These are phyloP conservation scores for Dictyostelium discoideum DNA, from an alignment of 78 protist species.

Conservation along the genomic window DNA sequence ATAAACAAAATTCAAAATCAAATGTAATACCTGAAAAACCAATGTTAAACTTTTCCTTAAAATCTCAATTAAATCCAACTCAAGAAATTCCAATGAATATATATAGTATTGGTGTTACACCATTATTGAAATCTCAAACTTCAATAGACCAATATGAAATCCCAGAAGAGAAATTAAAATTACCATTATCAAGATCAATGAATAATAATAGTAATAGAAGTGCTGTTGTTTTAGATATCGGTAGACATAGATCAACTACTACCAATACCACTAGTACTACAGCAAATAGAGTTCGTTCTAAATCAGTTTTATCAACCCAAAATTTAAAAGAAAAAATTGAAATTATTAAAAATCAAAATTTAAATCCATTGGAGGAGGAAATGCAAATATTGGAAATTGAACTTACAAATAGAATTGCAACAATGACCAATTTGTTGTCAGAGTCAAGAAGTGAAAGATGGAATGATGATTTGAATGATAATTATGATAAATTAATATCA, in stretches of 20 bases:
- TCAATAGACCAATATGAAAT: neutral
- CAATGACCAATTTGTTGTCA: neutral
- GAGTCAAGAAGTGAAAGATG: conserved; percentile 54
- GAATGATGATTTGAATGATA: conserved; percentile 5
- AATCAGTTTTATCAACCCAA: neutral
- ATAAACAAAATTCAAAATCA: neutral
- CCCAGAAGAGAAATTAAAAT: neutral
- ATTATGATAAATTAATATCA: conserved; percentile 10
- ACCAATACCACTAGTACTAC: neutral
- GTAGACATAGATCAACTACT: neutral
- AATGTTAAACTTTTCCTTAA: neutral
- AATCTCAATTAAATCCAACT: neutral
- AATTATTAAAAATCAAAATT: neutral
- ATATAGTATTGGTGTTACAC: neutral
- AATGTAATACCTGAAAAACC: neutral
- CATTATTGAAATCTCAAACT: neutral
- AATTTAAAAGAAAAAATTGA: neutral
- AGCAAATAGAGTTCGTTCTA: neutral
- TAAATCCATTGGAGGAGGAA: neutral
- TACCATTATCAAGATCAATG: conserved; percentile 8
- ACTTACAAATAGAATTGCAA: neutral
- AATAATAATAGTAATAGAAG: neutral
- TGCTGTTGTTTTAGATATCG: neutral
- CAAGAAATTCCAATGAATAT: neutral
- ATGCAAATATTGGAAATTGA: neutral